Percentiles rank a stretch among this genome's conserved stretches.
These are phyloP conservation scores for Cynara cardunculus DNA, from an alignment of 129 eudicot species.

Conservation along the genomic window DNA sequence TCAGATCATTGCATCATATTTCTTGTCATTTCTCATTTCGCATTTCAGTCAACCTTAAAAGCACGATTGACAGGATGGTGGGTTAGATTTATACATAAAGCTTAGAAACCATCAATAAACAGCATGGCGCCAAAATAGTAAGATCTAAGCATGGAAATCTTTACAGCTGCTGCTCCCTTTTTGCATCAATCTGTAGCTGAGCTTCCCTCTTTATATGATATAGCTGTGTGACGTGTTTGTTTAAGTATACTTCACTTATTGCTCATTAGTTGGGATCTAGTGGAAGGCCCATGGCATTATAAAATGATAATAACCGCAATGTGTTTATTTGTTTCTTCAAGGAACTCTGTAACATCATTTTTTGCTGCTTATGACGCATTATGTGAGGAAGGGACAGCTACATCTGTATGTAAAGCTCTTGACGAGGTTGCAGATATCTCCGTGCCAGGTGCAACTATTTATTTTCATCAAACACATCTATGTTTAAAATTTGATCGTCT, in stretches of 20 bases:
- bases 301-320: not conserved
- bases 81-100: not conserved
- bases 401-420: conserved; percentile 88
- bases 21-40: not conserved
- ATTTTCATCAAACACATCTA: not conserved
- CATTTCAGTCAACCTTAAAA: not conserved
- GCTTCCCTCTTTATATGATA: not conserved
- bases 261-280: not conserved
- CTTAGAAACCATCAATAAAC: not conserved
- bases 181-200: not conserved
- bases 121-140: not conserved
- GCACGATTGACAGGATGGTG: not conserved
- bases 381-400: conserved; percentile 96
- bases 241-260: not conserved
- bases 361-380: conserved; percentile 90
- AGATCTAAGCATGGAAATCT: not conserved
- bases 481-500: not conserved
- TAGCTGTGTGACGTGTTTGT: not conserved
- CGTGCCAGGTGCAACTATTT: conserved; percentile 58
- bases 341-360: conserved; percentile 86
- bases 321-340: conserved; percentile 26
- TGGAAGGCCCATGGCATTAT: not conserved
- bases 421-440: conserved; percentile 94
- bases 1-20: not conserved
- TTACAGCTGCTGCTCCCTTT: not conserved